Evolutionary conservation across 306 rosid species (phyloP).

Genomic region (Prunus armeniaca): DNA sequence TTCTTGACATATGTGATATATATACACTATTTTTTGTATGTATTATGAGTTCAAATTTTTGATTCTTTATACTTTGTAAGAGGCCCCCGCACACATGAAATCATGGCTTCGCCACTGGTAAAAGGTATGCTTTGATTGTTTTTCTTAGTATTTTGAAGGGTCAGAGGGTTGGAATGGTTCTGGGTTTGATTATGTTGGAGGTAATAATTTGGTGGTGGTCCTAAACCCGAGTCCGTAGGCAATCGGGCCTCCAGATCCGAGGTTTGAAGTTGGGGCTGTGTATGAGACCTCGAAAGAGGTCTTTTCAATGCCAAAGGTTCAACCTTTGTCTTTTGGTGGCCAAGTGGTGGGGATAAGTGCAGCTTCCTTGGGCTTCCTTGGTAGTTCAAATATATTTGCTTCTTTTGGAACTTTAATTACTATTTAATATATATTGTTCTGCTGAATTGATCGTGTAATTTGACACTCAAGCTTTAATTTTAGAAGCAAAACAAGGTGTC

Average conservation of each 20-base stretch:
- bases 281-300: constrained; percentile 68
- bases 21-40: too few relatives aligned
- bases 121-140: too few relatives aligned
- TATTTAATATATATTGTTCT: too few relatives aligned
- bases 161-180: constrained; percentile 15
- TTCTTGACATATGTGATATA: too few relatives aligned
- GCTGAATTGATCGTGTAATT: not conserved
- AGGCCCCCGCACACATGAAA: too few relatives aligned
- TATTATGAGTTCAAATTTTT: too few relatives aligned
- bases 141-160: not conserved
- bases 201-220: constrained; percentile 13
- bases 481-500: constrained; percentile 25
- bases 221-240: constrained; percentile 26
- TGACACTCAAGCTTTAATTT: constrained; percentile 66
- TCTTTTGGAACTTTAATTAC: too few relatives aligned
- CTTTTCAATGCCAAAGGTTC: constrained; percentile 80
- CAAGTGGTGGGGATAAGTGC: constrained; percentile 3
- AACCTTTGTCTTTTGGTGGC: constrained; percentile 1
- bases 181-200: constrained; percentile 23
- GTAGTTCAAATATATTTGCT: not conserved
- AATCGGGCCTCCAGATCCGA: constrained; percentile 25
- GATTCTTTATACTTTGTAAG: too few relatives aligned
- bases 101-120: too few relatives aligned
- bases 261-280: constrained; percentile 24
- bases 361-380: not conserved